Conservation (phyloP, 768 basidiomycete species). For the Boletus rubroflammeus region DNA sequence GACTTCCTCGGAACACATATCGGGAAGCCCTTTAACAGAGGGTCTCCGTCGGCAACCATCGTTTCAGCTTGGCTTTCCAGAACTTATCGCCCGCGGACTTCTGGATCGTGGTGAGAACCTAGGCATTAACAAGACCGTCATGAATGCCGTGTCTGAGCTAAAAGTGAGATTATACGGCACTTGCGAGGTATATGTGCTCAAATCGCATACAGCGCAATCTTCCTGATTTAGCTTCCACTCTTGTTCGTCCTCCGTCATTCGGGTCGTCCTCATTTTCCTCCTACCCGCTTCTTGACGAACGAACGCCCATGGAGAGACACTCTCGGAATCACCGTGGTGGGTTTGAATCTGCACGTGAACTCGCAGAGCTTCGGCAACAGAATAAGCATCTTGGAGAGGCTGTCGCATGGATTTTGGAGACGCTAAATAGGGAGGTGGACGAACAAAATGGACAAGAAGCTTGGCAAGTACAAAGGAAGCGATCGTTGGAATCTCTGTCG, state of each 20-base stretch:
- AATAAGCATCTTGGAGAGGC: conserved; percentile 68
- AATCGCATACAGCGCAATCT: conserved; percentile 62
- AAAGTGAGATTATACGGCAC: conserved; percentile 45
- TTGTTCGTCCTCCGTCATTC: conserved; percentile 51
- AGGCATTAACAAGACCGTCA: conserved; percentile 80
- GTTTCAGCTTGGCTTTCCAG: conserved; percentile 56
- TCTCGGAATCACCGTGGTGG: conserved; percentile 67
- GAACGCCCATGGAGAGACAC: conserved; percentile 52
- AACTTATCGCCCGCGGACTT: conserved; percentile 67
- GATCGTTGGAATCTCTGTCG: conserved; percentile 72
- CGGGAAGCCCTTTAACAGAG: conserved; percentile 18
- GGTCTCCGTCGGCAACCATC: conserved; percentile 42
- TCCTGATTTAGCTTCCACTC: conserved; percentile 72
- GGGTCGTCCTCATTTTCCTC: conserved; percentile 39
- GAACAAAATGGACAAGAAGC: conserved; percentile 35
- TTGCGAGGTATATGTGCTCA: conserved; percentile 1
- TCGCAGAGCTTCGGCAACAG: conserved; percentile 47
- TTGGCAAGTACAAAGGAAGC: conserved; percentile 43
- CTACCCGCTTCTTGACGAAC: conserved; percentile 64
- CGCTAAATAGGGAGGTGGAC: conserved; percentile 54
- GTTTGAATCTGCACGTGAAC: conserved; percentile 68
- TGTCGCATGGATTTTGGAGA: conserved; percentile 70
- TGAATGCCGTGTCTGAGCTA: conserved; percentile 76
- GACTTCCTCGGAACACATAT: conserved; percentile 20
- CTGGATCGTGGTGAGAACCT: conserved; percentile 74